A percentile compares a stretch with the other conserved stretches of the same genome.
phyloP scores from a whole-genome alignment of 805 yeast genomes.

The Starmera quercuum region DNA sequence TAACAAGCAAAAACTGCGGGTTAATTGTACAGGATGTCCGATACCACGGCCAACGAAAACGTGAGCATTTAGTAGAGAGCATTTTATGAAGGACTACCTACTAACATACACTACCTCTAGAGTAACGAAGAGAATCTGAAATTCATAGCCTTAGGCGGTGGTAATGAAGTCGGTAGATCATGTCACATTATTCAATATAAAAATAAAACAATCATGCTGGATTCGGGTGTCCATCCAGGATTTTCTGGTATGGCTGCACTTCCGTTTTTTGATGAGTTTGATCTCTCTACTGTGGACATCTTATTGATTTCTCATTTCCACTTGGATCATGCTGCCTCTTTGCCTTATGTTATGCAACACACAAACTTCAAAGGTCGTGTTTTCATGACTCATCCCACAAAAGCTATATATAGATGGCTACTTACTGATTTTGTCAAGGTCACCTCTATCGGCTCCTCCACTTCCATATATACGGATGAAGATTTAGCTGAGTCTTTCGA shows the following conservation, averaged over 20 bases:
- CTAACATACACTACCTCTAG: too few relatives aligned
- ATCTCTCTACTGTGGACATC: constrained; percentile 78
- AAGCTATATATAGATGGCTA: constrained; percentile 95
- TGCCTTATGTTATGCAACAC: constrained; percentile 97
- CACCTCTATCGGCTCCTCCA: constrained; percentile 46
- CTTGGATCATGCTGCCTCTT: constrained; percentile 94
- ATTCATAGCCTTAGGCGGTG: constrained; percentile 94
- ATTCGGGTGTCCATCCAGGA: constrained; percentile 98
- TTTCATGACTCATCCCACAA: constrained; percentile 98
- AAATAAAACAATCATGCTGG: constrained; percentile 93
- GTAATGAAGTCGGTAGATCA: constrained; percentile 95
- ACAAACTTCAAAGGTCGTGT: constrained; percentile 93
- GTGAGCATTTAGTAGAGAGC: too few relatives aligned
- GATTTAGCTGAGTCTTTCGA: constrained; percentile 86
- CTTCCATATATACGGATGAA: constrained; percentile 72
- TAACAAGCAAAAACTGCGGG: too few relatives aligned
- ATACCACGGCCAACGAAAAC: too few relatives aligned
- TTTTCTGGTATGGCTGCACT: constrained; percentile 80
- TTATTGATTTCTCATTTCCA: constrained; percentile 91
- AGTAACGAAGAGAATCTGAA: constrained; percentile 25
- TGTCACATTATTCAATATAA: constrained; percentile 89
- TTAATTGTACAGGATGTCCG: too few relatives aligned
- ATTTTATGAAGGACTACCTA: too few relatives aligned
- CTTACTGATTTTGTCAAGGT: constrained; percentile 91
- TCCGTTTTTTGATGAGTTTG: constrained; percentile 95